Percentiles rank a stretch among this genome's conserved stretches.
phyloP scores from a whole-genome alignment of 1,284 basidiomycete genomes.

The Ganoderma meredithae region DNA sequence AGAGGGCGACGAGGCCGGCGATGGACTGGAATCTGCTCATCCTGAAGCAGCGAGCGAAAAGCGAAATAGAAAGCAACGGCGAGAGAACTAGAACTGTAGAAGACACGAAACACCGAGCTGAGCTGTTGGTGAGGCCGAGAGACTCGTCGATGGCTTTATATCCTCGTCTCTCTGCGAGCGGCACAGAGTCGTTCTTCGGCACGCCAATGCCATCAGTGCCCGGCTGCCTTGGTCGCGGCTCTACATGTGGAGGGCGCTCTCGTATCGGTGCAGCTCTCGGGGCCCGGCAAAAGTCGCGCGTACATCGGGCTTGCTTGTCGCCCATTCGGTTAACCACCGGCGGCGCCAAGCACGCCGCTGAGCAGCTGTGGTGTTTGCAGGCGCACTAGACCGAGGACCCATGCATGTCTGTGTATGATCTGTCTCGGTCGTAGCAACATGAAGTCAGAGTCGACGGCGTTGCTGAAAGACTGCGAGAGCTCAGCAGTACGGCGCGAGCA shows the following conservation, averaged over 20 bases:
- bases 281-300: constrained; percentile 22
- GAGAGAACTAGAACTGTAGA: background rate
- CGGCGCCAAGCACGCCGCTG: background rate
- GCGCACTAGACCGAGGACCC: too few relatives aligned
- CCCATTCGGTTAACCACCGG: constrained; percentile 13
- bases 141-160: background rate
- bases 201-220: background rate
- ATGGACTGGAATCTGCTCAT: constrained; percentile 9
- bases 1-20: constrained; percentile 12
- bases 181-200: background rate
- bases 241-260: background rate
- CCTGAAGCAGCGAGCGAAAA: background rate
- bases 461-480: background rate
- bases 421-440: background rate
- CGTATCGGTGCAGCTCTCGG: constrained; percentile 3
- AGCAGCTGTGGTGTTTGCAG: background rate
- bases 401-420: background rate
- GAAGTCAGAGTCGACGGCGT: too few relatives aligned
- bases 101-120: constrained; percentile 3
- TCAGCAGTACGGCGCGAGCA: background rate
- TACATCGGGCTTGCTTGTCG: constrained; percentile 13
- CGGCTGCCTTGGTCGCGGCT: constrained; percentile 7
- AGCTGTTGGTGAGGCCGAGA: background rate
- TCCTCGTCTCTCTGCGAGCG: background rate
- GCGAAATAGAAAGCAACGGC: background rate